These are phyloP conservation scores for Darksidea phi DNA, from an alignment of 495 filamentous ascomycete species.

Conservation along the genomic window DNA sequence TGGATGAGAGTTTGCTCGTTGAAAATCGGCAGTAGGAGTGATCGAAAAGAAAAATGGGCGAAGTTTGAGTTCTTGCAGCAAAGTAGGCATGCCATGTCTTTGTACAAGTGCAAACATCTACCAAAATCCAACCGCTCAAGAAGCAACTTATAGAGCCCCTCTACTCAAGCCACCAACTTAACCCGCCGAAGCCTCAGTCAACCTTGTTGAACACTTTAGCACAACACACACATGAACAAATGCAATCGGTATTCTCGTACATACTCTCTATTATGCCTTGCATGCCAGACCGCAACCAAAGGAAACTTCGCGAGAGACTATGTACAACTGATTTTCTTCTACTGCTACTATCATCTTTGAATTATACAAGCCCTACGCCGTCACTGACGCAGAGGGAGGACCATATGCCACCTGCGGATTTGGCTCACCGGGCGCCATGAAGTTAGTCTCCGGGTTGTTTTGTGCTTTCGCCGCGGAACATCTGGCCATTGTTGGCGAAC, in stretches of 20 bases:
- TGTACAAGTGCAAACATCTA: too few relatives aligned
- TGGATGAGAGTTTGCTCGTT: not conserved
- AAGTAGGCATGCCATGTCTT: too few relatives aligned
- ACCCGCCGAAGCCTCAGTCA: too few relatives aligned
- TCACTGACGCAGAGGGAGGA: slow-evolving; percentile 1
- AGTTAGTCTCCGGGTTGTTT: slow-evolving; percentile 71
- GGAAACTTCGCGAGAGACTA: slow-evolving; percentile 1
- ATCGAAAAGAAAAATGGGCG: too few relatives aligned
- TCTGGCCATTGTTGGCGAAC: slow-evolving; percentile 94
- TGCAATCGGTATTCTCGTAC: slow-evolving; percentile 16
- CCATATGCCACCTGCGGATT: slow-evolving; percentile 34
- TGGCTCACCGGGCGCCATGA: slow-evolving; percentile 73
- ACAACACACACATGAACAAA: not conserved
- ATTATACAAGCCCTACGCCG: slow-evolving; percentile 5
- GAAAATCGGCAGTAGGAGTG: not conserved
- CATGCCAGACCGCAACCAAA: not conserved
- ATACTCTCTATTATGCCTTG: not conserved
- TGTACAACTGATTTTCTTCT: slow-evolving; percentile 6
- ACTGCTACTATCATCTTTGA: not conserved
- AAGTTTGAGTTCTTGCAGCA: too few relatives aligned
- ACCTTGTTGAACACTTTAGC: too few relatives aligned
- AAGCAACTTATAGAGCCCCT: too few relatives aligned
- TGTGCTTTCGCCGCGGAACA: slow-evolving; percentile 80
- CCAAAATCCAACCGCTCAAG: too few relatives aligned
- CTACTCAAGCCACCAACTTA: too few relatives aligned